These are phyloP conservation scores for Neurospora cerealis DNA, from an alignment of 495 filamentous ascomycete genomes.

Conservation along the genomic window DNA sequence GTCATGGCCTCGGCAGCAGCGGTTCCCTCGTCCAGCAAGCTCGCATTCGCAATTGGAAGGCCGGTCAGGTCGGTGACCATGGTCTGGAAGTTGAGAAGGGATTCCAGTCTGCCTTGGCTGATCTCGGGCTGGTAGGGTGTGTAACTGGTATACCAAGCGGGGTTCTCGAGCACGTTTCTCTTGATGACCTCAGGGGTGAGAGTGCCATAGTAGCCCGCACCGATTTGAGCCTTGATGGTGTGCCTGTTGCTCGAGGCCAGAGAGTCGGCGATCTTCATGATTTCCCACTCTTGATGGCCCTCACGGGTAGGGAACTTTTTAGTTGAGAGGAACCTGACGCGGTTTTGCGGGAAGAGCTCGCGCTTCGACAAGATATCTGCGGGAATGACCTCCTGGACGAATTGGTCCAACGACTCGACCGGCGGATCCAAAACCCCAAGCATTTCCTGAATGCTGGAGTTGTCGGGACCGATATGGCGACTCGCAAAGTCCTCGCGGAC, in stretches of 20 bases:
- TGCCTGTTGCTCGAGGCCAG: constrained; percentile 60
- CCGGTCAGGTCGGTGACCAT: constrained; percentile 84
- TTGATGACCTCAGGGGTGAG: constrained; percentile 86
- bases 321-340: constrained; percentile 10
- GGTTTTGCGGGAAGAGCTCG: constrained; percentile 17
- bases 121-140: constrained; percentile 98
- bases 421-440: constrained; percentile 72
- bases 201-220: constrained; percentile 81
- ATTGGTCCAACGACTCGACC: constrained; percentile 65
- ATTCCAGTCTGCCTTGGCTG: constrained; percentile 88
- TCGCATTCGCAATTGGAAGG: constrained; percentile 87
- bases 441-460: constrained; percentile 65
- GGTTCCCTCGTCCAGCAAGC: constrained; percentile 85
- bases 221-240: constrained; percentile 61
- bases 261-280: constrained; percentile 37
- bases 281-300: constrained; percentile 28
- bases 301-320: constrained; percentile 2
- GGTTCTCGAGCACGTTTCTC: constrained; percentile 86
- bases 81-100: constrained; percentile 94
- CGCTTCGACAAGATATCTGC: constrained; percentile 67
- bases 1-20: constrained; percentile 98
- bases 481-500: constrained; percentile 57
- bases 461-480: constrained; percentile 90
- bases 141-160: constrained; percentile 98
- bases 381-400: constrained; percentile 81